Evolutionary conservation across 768 basidiomycete genomes (phyloP), one percentile per base, ranked within the genome.

Genomic region (Paxillus involutus): DNA sequence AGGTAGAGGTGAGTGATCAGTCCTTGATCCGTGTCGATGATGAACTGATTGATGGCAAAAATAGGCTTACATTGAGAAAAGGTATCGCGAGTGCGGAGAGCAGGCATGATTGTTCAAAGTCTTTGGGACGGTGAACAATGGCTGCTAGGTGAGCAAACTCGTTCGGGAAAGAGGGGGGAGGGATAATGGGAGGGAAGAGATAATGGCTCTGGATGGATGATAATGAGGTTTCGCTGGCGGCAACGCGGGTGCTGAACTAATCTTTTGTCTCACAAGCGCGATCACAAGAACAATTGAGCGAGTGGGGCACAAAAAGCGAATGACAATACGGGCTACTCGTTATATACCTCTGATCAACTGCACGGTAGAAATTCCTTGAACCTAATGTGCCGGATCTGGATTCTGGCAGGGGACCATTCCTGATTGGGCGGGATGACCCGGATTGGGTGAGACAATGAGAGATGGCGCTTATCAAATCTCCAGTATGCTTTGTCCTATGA

Each of bases 71-170:
- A 70, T 66, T 75, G 76, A 68, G 79, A 71, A 59, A 77, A 80
- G 77, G 80, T 85, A 77, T 88, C 86, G 77, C 85, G 86, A 69
- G 87, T 89, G 75, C 88, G 87, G 66, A 83, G 77, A 48, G 86
- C 86, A 71, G 88, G 88, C 88, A 89, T 89, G 79, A 80, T 83
- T 71, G 75, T 71, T 65, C 65, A 49, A 57, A 40, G 52, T 47
- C 53, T 55, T 42, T 50, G 32, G 55, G 66, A 61, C 55, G 61
- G 30, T 32, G 65, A 68, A 72, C 65, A 73, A 68, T 61, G 58
- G 58, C 68, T 64, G 68, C 69, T 48, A 47, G 65, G 62, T 55
- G 70, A 63, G 66, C 70, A 62, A 58, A 61, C 70, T 70, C 71
- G 71, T 71, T 68, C 63, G 64, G 60, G 65, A 60, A 66, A 57